phyloP scores from a whole-genome alignment of 257 asterid species.

The Penstemon davidsonii region DNA sequence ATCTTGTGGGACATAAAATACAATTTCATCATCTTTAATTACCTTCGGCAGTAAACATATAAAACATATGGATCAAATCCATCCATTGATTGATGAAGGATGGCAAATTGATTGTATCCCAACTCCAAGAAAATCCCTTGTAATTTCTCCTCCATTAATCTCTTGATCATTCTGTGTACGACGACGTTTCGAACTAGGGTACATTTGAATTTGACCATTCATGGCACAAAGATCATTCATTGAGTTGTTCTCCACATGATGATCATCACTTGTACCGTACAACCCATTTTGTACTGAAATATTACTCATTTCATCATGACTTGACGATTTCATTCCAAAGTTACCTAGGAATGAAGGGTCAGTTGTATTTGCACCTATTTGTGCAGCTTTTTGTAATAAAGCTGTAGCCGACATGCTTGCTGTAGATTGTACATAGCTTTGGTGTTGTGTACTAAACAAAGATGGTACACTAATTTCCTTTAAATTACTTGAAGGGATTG shows the following conservation, averaged over 20 bases:
- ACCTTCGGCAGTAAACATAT: conserved; percentile 22
- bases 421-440: conserved; percentile 32
- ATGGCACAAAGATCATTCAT: conserved; percentile 39
- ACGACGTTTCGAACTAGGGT: conserved; percentile 51
- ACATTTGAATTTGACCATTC: conserved; percentile 45
- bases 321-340: conserved; percentile 38
- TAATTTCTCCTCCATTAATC: conserved; percentile 52
- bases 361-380: conserved; percentile 59
- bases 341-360: conserved; percentile 49
- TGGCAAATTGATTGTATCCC: conserved; percentile 76
- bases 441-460: conserved; percentile 52
- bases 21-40: conserved; percentile 16
- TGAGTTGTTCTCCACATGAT: conserved; percentile 42
- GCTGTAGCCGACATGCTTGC: conserved; percentile 81
- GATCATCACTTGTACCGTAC: conserved; percentile 47
- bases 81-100: conserved; percentile 78
- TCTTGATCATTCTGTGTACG: conserved; percentile 36
- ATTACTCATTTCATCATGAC: conserved; percentile 13
- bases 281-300: conserved; percentile 34
- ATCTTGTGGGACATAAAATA: too few relatives aligned
- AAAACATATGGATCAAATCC: conserved; percentile 54
- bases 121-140: conserved; percentile 96
- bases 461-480: conserved; percentile 56
- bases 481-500: conserved; percentile 30
- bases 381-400: conserved; percentile 80